These are phyloP conservation scores for Syzygium oleosum DNA, from an alignment of 345 rosid species.

Conservation along the genomic window DNA sequence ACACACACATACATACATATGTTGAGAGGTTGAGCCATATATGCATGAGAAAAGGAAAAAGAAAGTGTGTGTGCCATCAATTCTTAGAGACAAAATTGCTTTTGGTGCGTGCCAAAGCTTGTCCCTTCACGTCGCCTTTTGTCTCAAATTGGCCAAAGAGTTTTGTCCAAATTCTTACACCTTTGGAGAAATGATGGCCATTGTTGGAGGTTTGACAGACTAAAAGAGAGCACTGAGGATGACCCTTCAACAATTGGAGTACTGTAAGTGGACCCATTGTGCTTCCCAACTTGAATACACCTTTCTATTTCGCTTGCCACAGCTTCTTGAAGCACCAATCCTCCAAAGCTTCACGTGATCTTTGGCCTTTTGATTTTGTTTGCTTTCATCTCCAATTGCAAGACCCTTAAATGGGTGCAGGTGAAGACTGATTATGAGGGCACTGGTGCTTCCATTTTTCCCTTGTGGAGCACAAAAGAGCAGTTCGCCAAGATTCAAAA, in stretches of 20 bases:
- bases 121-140: conserved; percentile 24
- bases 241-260: conserved; percentile 51
- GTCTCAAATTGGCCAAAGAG: conserved; percentile 11
- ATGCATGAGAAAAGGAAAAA: background rate
- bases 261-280: conserved; percentile 40
- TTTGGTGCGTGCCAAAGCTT: conserved; percentile 23
- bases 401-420: background rate
- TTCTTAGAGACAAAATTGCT: conserved; percentile 6
- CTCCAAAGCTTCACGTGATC: conserved; percentile 20
- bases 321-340: conserved; percentile 13
- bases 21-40: background rate
- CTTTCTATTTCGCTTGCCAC: conserved; percentile 29
- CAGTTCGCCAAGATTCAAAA: background rate
- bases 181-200: conserved; percentile 19
- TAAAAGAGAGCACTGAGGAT: conserved; percentile 41
- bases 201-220: conserved; percentile 29
- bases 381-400: conserved; percentile 12
- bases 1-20: background rate
- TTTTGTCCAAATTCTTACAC: background rate
- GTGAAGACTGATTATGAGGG: background rate
- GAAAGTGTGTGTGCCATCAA: background rate
- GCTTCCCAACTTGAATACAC: conserved; percentile 46
- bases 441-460: background rate
- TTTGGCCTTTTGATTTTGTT: background rate
- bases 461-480: background rate